phyloP scores from a whole-genome alignment of 2,329 filamentous ascomycete species.

The Colletotrichum euphorbiae region DNA sequence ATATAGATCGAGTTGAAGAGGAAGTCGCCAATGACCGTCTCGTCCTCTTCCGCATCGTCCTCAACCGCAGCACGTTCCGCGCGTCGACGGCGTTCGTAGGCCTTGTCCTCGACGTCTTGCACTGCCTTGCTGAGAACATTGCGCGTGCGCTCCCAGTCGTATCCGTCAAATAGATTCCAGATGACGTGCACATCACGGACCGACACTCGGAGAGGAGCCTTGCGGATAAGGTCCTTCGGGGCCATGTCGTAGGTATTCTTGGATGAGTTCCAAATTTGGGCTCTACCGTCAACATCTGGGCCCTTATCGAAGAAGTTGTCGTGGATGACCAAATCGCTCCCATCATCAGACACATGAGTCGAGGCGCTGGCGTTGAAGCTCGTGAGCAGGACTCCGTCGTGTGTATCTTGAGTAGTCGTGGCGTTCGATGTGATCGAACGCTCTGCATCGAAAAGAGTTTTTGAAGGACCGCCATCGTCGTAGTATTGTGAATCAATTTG shows the following conservation, averaged over 20 bases:
- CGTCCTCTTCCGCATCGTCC: conserved; percentile 81
- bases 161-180: conserved; percentile 98
- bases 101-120: conserved; percentile 85
- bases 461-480: conserved; percentile 55
- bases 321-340: conserved; percentile 76
- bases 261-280: conserved; percentile 83
- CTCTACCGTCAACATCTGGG: conserved; percentile 71
- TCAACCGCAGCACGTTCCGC: conserved; percentile 64
- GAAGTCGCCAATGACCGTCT: conserved; percentile 91
- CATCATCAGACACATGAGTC: conserved; percentile 60
- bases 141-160: conserved; percentile 92
- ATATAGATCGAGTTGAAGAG: conserved; percentile 99
- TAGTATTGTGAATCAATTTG: conserved; percentile 61
- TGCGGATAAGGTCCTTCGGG: conserved; percentile 69
- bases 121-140: conserved; percentile 90
- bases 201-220: conserved; percentile 79
- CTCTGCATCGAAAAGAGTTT: conserved; percentile 61
- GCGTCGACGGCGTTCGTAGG: conserved; percentile 77
- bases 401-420: conserved; percentile 56
- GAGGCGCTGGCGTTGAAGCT: conserved; percentile 49
- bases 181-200: conserved; percentile 92
- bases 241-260: conserved; percentile 79
- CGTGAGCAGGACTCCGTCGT: conserved; percentile 59
- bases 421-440: conserved; percentile 53
- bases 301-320: conserved; percentile 81